Evolutionary conservation across 2,329 filamentous ascomycete genomes (phyloP).

Genomic region (Coleophoma crateriformis): DNA sequence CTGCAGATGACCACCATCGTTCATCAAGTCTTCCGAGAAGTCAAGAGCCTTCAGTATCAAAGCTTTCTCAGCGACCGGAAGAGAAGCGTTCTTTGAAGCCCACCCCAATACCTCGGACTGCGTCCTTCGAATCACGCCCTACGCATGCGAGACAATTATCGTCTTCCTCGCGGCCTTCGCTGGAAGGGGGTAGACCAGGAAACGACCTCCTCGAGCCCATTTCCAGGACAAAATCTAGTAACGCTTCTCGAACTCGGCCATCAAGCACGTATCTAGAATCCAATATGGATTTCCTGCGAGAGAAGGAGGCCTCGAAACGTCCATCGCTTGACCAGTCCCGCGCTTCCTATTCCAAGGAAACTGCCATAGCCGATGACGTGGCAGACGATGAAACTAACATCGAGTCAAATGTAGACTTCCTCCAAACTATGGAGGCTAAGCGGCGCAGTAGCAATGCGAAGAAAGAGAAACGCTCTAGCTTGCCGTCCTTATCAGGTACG

Average conservation of each 20-base stretch:
- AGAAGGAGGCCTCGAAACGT: constrained; percentile 52
- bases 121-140: constrained; percentile 30
- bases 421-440: constrained; percentile 68
- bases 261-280: constrained; percentile 79
- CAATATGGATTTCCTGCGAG: constrained; percentile 76
- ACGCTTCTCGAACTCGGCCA: constrained; percentile 59
- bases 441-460: constrained; percentile 47
- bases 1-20: constrained; percentile 37
- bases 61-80: constrained; percentile 14
- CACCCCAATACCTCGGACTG: constrained; percentile 11
- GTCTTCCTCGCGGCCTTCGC: constrained; percentile 57
- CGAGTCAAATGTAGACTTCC: constrained; percentile 75
- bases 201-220: constrained; percentile 55
- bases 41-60: constrained; percentile 12
- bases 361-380: constrained; percentile 27
- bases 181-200: constrained; percentile 65
- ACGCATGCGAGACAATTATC: constrained; percentile 36
- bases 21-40: constrained; percentile 40
- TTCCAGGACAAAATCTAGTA: constrained; percentile 60
- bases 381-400: constrained; percentile 54
- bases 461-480: constrained; percentile 65
- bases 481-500: constrained; percentile 64
- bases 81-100: constrained; percentile 14
- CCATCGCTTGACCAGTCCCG: constrained; percentile 25
- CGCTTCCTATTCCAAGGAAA: constrained; percentile 18